Evolutionary conservation across 768 basidiomycete genomes (phyloP).

Genomic region (Psilocybe cyanescens): DNA sequence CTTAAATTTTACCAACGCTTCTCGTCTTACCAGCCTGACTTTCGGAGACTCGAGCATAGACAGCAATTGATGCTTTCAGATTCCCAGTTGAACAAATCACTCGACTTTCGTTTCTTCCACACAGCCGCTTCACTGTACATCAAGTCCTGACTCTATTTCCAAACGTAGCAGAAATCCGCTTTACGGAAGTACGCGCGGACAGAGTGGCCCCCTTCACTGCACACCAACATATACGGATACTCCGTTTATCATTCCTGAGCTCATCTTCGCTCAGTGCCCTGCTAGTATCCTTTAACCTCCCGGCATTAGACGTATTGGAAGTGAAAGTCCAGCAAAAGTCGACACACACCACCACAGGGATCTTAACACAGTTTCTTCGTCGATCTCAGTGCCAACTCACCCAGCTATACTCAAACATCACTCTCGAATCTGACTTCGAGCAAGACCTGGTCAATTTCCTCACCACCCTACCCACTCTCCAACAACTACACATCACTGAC

Average conservation of each 20-base stretch:
- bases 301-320: not conserved
- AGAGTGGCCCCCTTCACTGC: not conserved
- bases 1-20: not conserved
- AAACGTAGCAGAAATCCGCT: not conserved
- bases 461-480: not conserved
- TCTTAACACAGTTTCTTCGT: not conserved
- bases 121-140: not conserved
- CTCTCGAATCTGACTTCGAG: not conserved
- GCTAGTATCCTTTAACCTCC: not conserved
- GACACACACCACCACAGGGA: not conserved
- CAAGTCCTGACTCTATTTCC: not conserved
- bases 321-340: not conserved
- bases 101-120: not conserved
- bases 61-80: not conserved
- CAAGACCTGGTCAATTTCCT: constrained; percentile 1
- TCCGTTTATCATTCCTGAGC: not conserved
- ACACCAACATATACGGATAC: not conserved
- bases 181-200: not conserved
- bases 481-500: constrained; percentile 1
- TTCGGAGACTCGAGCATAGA: not conserved
- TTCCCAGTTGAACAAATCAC: not conserved
- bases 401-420: not conserved
- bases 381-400: not conserved
- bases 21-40: not conserved
- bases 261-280: not conserved